Evolutionary conservation across 164 flowering plant species (phyloP), one percentile per base, ranked within the genome.

Genomic region (Magnolia changhungtana): DNA sequence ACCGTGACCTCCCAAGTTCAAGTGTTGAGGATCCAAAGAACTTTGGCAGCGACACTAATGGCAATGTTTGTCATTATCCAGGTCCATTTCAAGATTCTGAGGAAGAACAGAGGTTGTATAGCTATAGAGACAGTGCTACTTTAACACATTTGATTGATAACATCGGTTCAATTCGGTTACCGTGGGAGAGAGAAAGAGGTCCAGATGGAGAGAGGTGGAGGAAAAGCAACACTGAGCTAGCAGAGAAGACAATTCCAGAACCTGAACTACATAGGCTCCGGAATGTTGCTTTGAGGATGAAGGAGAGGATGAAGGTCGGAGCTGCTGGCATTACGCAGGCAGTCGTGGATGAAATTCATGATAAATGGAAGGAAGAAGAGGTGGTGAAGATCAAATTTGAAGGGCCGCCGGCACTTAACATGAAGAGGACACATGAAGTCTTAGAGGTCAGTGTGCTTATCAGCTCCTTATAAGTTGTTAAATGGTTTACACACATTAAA

Each of bases 341-440:
- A 4, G 75, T 96, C 82, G 92, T 96, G 75, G 90, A 90, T 74
- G 45, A 77, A 8, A 90, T 96, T 74, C 90, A 84, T 79, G 90
- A 89, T 71, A 96, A 91, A 77, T 96, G 99, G 99, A 85, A 82
- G 84, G 65, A 67, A 16, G 89, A 86, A 79, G 99, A 96, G 80
- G 95, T 94, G 71, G 98, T 94, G 67, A 96, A 92, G 80, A 68
- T 94, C 72, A 96, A 90, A 81, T 90, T 94, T 76, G 94, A 92
- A 83, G 94, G 91, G 75, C 89, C 90, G 64, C 82, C 89, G 16
- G 79, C 87, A 0, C 63, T 79, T 68, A 88, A 96, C 83, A 94
- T 96, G 98, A 90, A 83, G 83, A 87, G 96, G 81, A 86, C 83
- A 16, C 99, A 92, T 78, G 90, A 88, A 58, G 73, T 75, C 27